Conservation (phyloP, 441 rosid species). For the Gossypium davidsonii region DNA sequence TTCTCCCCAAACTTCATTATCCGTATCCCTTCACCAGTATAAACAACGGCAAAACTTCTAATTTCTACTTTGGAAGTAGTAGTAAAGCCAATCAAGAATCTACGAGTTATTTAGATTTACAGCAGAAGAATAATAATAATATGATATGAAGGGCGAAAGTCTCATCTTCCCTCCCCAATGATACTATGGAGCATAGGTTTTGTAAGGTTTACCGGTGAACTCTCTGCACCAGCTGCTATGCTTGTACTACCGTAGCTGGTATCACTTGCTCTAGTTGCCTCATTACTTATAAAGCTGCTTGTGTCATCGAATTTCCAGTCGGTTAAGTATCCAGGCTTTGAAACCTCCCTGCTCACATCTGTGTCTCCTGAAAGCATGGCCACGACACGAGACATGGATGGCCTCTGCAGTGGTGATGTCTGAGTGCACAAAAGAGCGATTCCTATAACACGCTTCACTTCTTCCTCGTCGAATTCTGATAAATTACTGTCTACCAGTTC, state of each 20-base stretch:
- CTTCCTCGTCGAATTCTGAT: slow-evolving; percentile 32
- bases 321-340: slow-evolving; percentile 54
- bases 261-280: slow-evolving; percentile 14
- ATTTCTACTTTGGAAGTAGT: neutral
- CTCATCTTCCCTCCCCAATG: slow-evolving; percentile 30
- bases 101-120: neutral
- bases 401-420: slow-evolving; percentile 42
- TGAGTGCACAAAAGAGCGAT: slow-evolving; percentile 68
- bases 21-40: neutral
- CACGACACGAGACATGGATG: slow-evolving; percentile 65
- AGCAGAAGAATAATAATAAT: neutral
- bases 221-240: slow-evolving; percentile 7
- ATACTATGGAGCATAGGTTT: slow-evolving; percentile 26
- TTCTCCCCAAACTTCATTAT: neutral
- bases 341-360: slow-evolving; percentile 36
- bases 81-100: neutral
- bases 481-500: slow-evolving; percentile 45
- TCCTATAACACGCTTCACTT: slow-evolving; percentile 40
- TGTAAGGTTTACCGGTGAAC: neutral
- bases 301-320: slow-evolving; percentile 37
- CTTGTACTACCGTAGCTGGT: slow-evolving; percentile 17
- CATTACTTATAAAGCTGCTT: slow-evolving; percentile 31
- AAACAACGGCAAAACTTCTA: neutral
- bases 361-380: slow-evolving; percentile 61
- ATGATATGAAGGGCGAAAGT: neutral